Evolutionary conservation across 1,139 yeast species (phyloP), one percentile per base, ranked within the genome.

Genomic region (Sugiyamaella japonica): DNA sequence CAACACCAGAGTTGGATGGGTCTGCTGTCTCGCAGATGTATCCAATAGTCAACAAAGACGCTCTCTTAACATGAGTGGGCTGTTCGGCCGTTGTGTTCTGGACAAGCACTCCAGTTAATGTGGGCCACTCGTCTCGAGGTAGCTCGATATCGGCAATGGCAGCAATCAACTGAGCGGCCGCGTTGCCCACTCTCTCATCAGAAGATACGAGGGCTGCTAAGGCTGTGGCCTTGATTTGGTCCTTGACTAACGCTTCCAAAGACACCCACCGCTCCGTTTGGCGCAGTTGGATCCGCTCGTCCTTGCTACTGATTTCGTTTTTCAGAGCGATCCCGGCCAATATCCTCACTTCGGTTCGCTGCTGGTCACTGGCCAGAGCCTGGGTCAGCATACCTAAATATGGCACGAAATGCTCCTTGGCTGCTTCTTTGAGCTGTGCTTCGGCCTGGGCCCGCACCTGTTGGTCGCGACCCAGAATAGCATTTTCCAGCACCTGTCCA

Each of bases 11-110:
- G 70, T 89, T 88, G 58, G 80, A 79, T 17, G 97, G 95, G 68
- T 91, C 97, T 9, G 96, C 93, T 55, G 87, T 81, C 73, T 93
- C 99, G 74, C 99, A 93, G 61, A 93, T 91, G 71, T 90, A 93
- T 50, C 99, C 99, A 66, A 93, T 87, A 2, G 98, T 82, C 66
- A 89, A 79, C 63, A 91, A 78, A 6, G 97, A 87, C 1, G 97
- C 88, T 66, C 91, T 82, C 74, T 93, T 93, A 55, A 90, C 84
- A 66, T 85, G 77, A 55, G 81, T 88, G 15, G 91, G 86, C 65
- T 86, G 85, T 52, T 85, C 89, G 8, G 85, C 76, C 65, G 83
- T 83, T 44, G 98, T 93, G 71, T 90, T 89, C 60, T 86, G 89
- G 52, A 93, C 93, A 67, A 93, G 86, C 46, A 81, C 79, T 53